Conservation (phyloP, 495 filamentous ascomycete genomes). For the Annulohypoxylon bovei region DNA sequence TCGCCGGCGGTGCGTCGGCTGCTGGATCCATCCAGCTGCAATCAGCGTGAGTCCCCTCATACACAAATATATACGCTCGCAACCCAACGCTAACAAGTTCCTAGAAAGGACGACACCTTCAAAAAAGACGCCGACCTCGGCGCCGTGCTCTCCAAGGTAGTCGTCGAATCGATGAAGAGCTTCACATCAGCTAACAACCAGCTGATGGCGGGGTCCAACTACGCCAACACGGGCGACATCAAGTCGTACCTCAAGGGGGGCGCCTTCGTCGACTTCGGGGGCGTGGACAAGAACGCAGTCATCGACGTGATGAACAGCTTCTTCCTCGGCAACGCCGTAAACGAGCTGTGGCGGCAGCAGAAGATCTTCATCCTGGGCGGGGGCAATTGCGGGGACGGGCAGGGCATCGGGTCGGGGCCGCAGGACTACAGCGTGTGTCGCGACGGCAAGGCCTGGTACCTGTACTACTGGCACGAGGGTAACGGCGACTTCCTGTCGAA, state of each 20-base stretch:
- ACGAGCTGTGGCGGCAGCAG: constrained; percentile 24
- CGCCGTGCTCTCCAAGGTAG: constrained; percentile 2
- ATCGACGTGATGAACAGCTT: constrained; percentile 16
- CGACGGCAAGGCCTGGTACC: constrained; percentile 16
- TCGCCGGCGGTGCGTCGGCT: constrained; percentile 7
- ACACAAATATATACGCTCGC: neutral
- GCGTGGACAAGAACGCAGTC: constrained; percentile 11
- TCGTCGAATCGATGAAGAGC: constrained; percentile 10
- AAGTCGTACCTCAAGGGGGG: constrained; percentile 4
- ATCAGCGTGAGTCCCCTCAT: neutral
- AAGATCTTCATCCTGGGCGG: constrained; percentile 25
- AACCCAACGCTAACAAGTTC: neutral
- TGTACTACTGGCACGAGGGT: constrained; percentile 28
- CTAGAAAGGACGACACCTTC: constrained; percentile 15
- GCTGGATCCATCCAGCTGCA: constrained; percentile 13
- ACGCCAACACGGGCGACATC: constrained; percentile 13
- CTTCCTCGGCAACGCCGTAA: constrained; percentile 14
- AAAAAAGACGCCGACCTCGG: constrained; percentile 17
- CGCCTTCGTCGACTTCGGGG: constrained; percentile 14
- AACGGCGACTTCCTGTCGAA: constrained; percentile 16
- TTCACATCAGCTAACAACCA: constrained; percentile 24
- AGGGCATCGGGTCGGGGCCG: constrained; percentile 16
- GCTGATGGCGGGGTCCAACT: constrained; percentile 15
- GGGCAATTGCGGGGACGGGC: constrained; percentile 14
- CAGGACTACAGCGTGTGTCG: constrained; percentile 15